Evolutionary conservation across 495 filamentous ascomycete genomes (phyloP).

Genomic region (Pyrenula aspistea): DNA sequence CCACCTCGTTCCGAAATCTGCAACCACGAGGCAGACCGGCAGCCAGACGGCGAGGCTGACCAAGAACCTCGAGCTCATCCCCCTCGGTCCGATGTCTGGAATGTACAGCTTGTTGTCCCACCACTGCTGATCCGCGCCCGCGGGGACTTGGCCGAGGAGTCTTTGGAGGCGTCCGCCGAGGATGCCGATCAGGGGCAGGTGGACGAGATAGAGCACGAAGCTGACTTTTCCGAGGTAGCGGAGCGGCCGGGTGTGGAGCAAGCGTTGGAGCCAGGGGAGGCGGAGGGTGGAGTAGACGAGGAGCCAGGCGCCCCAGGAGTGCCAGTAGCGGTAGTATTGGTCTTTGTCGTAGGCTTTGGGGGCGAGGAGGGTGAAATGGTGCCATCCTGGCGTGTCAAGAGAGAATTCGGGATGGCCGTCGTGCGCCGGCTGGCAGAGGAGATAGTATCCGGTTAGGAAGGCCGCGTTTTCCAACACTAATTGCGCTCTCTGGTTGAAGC

Average conservation of each 20-base stretch:
- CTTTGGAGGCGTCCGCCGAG: slow-evolving; percentile 2
- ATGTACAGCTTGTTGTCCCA: slow-evolving; percentile 1
- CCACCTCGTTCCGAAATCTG: not conserved
- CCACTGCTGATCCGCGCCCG: not conserved
- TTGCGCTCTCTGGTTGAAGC: not conserved
- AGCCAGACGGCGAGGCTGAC: not conserved
- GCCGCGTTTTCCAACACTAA: not conserved
- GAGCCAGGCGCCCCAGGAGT: not conserved
- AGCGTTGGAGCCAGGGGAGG: slow-evolving; percentile 1
- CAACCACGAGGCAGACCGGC: not conserved
- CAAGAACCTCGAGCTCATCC: not conserved
- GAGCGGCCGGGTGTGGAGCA: not conserved
- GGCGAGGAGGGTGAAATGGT: slow-evolving; percentile 1
- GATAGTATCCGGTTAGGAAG: slow-evolving; percentile 3
- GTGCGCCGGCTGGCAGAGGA: slow-evolving; percentile 4
- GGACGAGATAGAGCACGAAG: slow-evolving; percentile 4
- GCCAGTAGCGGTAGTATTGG: slow-evolving; percentile 5
- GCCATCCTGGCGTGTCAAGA: slow-evolving; percentile 1
- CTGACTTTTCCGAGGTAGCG: slow-evolving; percentile 3
- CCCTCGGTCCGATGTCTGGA: slow-evolving; percentile 1
- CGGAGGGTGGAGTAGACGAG: slow-evolving; percentile 3
- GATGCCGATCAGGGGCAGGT: slow-evolving; percentile 1
- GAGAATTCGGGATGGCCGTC: slow-evolving; percentile 3
- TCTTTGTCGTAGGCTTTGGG: slow-evolving; percentile 1
- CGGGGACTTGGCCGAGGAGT: slow-evolving; percentile 1